These are phyloP conservation scores for Carallia pectinifolia DNA, from an alignment of 345 rosid genomes.

Conservation along the genomic window DNA sequence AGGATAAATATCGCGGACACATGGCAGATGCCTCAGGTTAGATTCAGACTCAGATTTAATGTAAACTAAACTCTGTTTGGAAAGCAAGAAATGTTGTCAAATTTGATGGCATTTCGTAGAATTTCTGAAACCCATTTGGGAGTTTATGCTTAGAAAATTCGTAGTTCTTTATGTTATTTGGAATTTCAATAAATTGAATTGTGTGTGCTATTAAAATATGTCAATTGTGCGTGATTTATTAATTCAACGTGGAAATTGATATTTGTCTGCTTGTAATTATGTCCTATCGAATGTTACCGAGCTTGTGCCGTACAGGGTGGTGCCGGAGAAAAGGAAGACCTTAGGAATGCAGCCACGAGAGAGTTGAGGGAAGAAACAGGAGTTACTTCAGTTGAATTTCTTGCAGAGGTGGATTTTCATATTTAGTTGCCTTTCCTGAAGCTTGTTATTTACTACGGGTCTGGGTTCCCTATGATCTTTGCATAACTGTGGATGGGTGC, in stretches of 20 bases:
- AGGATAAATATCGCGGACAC: slow-evolving; percentile 22
- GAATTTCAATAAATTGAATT: too few relatives aligned
- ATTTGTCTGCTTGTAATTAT: too few relatives aligned
- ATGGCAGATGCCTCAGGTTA: slow-evolving; percentile 39
- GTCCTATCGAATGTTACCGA: too few relatives aligned
- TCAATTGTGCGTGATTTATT: too few relatives aligned
- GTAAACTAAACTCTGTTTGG: too few relatives aligned
- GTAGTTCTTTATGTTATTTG: too few relatives aligned
- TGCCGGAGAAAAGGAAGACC: slow-evolving; percentile 83
- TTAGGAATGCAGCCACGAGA: slow-evolving; percentile 72
- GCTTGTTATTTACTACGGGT: not conserved
- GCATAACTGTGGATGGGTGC: not conserved
- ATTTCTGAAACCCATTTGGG: too few relatives aligned
- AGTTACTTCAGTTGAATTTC: slow-evolving; percentile 71
- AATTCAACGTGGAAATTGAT: too few relatives aligned
- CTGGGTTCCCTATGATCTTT: not conserved
- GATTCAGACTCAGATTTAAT: not conserved
- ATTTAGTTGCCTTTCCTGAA: slow-evolving; percentile 1
- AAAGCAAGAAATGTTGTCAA: too few relatives aligned
- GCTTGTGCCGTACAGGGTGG: slow-evolving; percentile 58
- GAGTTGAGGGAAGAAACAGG: slow-evolving; percentile 97
- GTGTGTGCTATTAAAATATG: too few relatives aligned
- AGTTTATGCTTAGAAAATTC: too few relatives aligned
- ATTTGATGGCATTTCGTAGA: too few relatives aligned
- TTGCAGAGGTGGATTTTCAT: slow-evolving; percentile 66